These are phyloP conservation scores for Saksenaea vasiformis DNA, from an alignment of 371 early-diverging fungal species.

Conservation along the genomic window DNA sequence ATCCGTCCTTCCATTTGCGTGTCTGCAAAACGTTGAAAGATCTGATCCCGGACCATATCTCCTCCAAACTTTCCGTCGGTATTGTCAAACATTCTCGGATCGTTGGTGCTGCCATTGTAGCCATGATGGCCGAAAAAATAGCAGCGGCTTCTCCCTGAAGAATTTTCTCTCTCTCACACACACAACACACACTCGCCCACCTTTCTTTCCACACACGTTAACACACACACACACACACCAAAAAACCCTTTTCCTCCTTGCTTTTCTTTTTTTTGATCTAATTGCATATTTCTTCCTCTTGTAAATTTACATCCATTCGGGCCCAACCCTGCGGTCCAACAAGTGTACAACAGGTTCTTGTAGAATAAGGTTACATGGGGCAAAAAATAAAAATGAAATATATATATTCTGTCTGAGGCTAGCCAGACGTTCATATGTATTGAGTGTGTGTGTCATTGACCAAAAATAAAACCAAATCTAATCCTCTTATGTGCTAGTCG, in stretches of 20 bases:
- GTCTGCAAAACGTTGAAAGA: constrained; percentile 45
- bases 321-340: not conserved
- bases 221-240: not conserved
- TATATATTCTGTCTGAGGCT: not conserved
- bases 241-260: not conserved
- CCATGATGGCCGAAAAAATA: constrained; percentile 48
- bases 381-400: not conserved
- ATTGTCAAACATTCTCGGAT: constrained; percentile 50
- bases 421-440: no score
- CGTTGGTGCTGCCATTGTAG: constrained; percentile 54
- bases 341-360: not conserved
- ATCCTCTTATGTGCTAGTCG: not conserved
- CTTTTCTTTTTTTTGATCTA: not conserved
- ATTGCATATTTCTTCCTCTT: not conserved
- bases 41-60: constrained; percentile 40
- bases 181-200: not conserved
- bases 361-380: not conserved
- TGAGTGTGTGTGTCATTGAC: no score
- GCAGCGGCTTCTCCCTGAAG: not conserved
- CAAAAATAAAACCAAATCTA: not conserved
- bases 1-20: constrained; percentile 48
- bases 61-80: constrained; percentile 43
- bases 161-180: not conserved
- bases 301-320: constrained; percentile 1
- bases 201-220: not conserved